These are phyloP conservation scores for Azolla pinnata DNA, from an alignment of 75 land plant species.

Conservation along the genomic window DNA sequence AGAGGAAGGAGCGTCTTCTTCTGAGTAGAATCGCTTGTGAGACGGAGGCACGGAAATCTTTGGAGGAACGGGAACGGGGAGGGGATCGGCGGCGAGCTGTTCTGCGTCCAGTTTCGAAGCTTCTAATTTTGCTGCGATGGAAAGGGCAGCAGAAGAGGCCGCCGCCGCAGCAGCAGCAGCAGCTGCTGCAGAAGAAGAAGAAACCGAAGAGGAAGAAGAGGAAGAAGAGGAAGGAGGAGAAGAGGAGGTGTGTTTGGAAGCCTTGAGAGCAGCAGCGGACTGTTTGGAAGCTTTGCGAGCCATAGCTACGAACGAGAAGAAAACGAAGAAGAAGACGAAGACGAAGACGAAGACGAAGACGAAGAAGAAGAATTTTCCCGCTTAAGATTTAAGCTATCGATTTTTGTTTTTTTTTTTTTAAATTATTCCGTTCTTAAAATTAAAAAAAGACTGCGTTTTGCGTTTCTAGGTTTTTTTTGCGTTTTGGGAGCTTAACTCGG, in stretches of 20 bases:
- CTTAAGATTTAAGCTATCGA: constrained; percentile 2
- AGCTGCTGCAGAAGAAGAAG: too few relatives aligned
- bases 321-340: not conserved
- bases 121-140: too few relatives aligned
- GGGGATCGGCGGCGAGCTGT: not conserved
- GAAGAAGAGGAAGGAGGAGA: not conserved
- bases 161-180: too few relatives aligned
- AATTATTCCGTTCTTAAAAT: too few relatives aligned
- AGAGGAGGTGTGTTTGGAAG: not conserved
- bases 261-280: not conserved
- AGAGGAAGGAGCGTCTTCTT: constrained; percentile 1
- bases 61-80: not conserved
- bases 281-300: not conserved
- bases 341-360: not conserved
- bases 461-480: too few relatives aligned
- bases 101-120: too few relatives aligned
- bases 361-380: not conserved
- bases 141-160: too few relatives aligned
- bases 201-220: too few relatives aligned
- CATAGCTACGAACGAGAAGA: not conserved
- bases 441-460: too few relatives aligned
- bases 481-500: too few relatives aligned
- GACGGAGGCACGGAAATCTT: not conserved
- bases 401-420: too few relatives aligned
- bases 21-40: not conserved